Percentiles rank a stretch among this genome's conserved stretches.
Conservation (phyloP, 176 grass and related monocot species). For the Avena atlantica region DNA sequence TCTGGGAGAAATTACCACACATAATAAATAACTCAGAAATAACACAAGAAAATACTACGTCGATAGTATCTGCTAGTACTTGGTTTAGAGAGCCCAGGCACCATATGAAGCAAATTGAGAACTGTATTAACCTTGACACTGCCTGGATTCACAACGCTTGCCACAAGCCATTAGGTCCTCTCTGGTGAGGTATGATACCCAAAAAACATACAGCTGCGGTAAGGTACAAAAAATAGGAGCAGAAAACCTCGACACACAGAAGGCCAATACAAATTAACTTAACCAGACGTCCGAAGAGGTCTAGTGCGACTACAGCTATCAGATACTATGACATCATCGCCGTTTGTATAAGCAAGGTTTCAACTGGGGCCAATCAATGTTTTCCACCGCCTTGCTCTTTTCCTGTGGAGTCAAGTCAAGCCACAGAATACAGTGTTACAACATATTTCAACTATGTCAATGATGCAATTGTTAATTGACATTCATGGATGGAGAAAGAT, state of each 20-base stretch:
- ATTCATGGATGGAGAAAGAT: background rate
- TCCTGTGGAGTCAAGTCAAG: conserved; percentile 56
- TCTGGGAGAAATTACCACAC: background rate
- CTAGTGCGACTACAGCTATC: background rate
- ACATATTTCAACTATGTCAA: conserved; percentile 8
- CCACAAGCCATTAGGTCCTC: background rate
- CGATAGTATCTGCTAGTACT: background rate
- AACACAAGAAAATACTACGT: too few species aligned
- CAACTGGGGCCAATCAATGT: conserved; percentile 83
- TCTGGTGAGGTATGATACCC: background rate
- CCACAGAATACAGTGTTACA: background rate
- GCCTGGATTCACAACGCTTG: background rate
- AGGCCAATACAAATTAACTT: background rate
- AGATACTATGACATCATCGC: conserved; percentile 40
- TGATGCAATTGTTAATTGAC: conserved; percentile 10
- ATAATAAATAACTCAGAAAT: background rate
- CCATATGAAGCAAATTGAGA: background rate
- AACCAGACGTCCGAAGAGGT: background rate
- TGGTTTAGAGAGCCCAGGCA: background rate
- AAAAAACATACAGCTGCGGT: background rate
- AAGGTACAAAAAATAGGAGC: background rate
- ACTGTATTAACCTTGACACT: background rate
- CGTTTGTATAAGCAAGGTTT: conserved; percentile 93
- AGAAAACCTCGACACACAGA: background rate
- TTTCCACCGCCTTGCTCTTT: conserved; percentile 53